Evolutionary conservation across 2,329 filamentous ascomycete species (phyloP).

Genomic region (Fusarium tupiense): DNA sequence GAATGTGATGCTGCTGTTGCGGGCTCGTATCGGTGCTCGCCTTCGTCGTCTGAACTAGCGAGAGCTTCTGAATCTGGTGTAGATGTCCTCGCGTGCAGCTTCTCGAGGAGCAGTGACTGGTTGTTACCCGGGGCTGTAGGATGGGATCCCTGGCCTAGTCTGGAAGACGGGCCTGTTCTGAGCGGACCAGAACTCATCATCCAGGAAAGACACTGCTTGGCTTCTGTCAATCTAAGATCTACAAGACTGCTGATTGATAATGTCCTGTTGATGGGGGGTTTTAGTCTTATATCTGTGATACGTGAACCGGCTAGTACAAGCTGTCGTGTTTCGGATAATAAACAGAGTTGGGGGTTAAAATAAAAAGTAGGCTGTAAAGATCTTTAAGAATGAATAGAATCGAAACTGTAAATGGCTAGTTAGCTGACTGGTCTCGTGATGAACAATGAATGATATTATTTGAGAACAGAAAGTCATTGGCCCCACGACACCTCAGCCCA

Average conservation of each 20-base stretch:
- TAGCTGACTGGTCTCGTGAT: slow-evolving; percentile 34
- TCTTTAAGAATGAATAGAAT: slow-evolving; percentile 34
- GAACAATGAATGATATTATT: slow-evolving; percentile 15
- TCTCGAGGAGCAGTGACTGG: slow-evolving; percentile 76
- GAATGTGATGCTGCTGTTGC: slow-evolving; percentile 53
- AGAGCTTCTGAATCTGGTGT: slow-evolving; percentile 95
- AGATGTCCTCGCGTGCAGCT: slow-evolving; percentile 80
- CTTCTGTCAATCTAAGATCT: slow-evolving; percentile 13
- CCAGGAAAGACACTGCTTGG: slow-evolving; percentile 13
- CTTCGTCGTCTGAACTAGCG: slow-evolving; percentile 93
- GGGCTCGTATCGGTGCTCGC: slow-evolving; percentile 70
- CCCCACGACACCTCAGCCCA: slow-evolving; percentile 18
- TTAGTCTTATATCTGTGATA: neutral
- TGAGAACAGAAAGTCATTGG: slow-evolving; percentile 24
- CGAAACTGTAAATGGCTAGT: slow-evolving; percentile 35
- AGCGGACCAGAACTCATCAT: slow-evolving; percentile 63
- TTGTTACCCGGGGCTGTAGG: slow-evolving; percentile 62
- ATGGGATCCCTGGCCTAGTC: slow-evolving; percentile 60
- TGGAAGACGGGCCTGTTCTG: slow-evolving; percentile 62
- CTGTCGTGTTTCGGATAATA: slow-evolving; percentile 7
- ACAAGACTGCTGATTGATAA: neutral
- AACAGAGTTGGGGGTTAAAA: slow-evolving; percentile 5
- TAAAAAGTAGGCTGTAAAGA: slow-evolving; percentile 21
- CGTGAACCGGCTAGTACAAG: slow-evolving; percentile 3
- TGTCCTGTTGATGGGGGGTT: neutral